Percentiles rank a stretch among this genome's conserved stretches.
phyloP scores from a whole-genome alignment of 257 asterid genomes.

The Verbascum thapsus region DNA sequence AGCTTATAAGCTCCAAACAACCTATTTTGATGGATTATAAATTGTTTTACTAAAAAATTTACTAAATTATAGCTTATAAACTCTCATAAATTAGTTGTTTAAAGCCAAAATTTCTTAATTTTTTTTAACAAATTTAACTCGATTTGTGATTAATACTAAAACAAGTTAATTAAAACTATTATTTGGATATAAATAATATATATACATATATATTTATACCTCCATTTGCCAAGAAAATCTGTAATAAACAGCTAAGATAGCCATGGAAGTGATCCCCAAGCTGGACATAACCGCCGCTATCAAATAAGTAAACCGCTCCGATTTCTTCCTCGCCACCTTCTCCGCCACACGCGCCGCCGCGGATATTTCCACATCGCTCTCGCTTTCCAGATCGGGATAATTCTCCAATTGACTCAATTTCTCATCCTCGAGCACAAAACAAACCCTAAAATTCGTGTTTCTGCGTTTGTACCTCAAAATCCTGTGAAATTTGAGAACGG shows the following conservation, averaged over 20 bases:
- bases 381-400: conserved; percentile 1
- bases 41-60: no score
- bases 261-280: conserved; percentile 83
- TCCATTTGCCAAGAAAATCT: conserved; percentile 97
- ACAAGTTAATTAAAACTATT: no score
- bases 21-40: no score
- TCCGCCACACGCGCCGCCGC: conserved; percentile 40
- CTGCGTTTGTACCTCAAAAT: conserved; percentile 24
- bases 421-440: conserved; percentile 46
- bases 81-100: no score
- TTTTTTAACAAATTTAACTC: no score
- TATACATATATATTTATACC: conserved; percentile 39
- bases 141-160: no score
- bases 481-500: conserved; percentile 17
- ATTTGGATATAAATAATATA: no score
- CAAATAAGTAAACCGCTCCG: conserved; percentile 82
- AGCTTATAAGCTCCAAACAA: no score
- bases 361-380: conserved; percentile 30
- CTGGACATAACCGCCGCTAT: conserved; percentile 98
- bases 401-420: conserved; percentile 22
- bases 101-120: no score
- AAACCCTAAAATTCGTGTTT: conserved; percentile 40
- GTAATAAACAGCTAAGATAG: conserved; percentile 74
- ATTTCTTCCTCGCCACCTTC: conserved; percentile 72
- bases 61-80: no score